A percentile compares a stretch with the other conserved stretches of the same genome.
These are phyloP conservation scores for Paraleonurus japonicus DNA, from an alignment of 257 asterid species.

Conservation along the genomic window DNA sequence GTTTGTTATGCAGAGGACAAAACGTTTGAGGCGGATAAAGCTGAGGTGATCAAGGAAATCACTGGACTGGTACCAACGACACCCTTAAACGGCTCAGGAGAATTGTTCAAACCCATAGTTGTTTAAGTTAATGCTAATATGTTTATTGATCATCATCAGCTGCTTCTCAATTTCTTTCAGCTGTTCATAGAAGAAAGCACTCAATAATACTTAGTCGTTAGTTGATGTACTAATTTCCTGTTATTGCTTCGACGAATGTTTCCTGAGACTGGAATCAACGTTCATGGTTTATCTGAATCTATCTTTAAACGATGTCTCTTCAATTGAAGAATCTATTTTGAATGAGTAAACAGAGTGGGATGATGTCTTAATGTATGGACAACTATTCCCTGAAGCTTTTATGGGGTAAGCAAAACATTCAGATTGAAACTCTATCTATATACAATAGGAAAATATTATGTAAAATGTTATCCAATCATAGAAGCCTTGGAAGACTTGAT, in stretches of 20 bases:
- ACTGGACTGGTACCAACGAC: conserved; percentile 48
- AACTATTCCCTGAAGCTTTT: too few relatives aligned
- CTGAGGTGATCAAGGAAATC: conserved; percentile 64
- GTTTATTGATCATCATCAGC: not conserved
- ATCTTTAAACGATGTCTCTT: too few relatives aligned
- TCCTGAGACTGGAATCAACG: too few relatives aligned
- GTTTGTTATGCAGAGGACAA: conserved; percentile 66
- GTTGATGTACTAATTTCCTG: conserved; percentile 12
- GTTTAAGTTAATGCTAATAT: conserved; percentile 24
- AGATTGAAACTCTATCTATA: too few relatives aligned
- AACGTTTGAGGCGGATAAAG: conserved; percentile 79
- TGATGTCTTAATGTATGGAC: too few relatives aligned
- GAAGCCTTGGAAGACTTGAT: too few relatives aligned
- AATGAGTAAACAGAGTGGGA: too few relatives aligned
- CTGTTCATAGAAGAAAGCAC: conserved; percentile 13
- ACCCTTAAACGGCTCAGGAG: conserved; percentile 46
- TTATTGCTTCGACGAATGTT: conserved; percentile 6
- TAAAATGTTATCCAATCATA: too few relatives aligned
- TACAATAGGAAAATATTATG: too few relatives aligned
- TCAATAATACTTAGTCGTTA: not conserved
- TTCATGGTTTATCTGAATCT: too few relatives aligned
- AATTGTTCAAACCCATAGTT: conserved; percentile 35
- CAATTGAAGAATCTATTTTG: too few relatives aligned
- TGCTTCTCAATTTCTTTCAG: conserved; percentile 10
- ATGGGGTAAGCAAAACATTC: too few relatives aligned